Percentiles rank a stretch among this genome's conserved stretches.
Evolutionary conservation across 495 filamentous ascomycete genomes (phyloP).

Genomic region (Hypoxylon crocopeplum): DNA sequence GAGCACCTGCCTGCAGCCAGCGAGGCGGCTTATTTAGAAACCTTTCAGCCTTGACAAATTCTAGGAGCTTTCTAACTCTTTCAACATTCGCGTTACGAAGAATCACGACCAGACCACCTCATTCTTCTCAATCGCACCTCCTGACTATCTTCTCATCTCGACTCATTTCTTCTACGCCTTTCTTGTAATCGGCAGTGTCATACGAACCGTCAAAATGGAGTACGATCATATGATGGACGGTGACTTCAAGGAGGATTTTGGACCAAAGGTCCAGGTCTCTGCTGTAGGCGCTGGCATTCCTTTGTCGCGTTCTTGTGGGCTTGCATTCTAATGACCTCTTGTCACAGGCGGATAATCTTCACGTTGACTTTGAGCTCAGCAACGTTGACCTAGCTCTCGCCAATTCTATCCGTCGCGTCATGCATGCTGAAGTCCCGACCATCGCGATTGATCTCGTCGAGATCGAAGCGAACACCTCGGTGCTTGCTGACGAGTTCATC

Average conservation of each 20-base stretch:
- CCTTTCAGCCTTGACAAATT: conserved; percentile 43
- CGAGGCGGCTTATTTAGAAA: background rate
- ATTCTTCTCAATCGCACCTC: too few relatives aligned
- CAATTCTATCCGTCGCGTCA: conserved; percentile 89
- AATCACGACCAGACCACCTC: too few relatives aligned
- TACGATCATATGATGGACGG: conserved; percentile 71
- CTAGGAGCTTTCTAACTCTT: conserved; percentile 39
- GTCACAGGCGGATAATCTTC: conserved; percentile 67
- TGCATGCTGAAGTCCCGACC: conserved; percentile 94
- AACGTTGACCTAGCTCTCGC: conserved; percentile 87
- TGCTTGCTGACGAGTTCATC: conserved; percentile 94
- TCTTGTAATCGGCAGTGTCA: background rate
- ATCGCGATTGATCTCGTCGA: conserved; percentile 95
- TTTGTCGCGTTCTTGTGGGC: conserved; percentile 12
- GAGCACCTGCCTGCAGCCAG: too few relatives aligned
- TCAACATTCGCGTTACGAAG: background rate
- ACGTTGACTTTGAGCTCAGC: conserved; percentile 82
- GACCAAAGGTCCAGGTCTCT: conserved; percentile 74
- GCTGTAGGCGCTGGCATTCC: conserved; percentile 55
- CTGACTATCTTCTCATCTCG: conserved; percentile 17
- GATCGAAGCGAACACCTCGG: conserved; percentile 89
- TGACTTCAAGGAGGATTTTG: conserved; percentile 59
- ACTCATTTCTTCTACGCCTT: conserved; percentile 19
- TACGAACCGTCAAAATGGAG: conserved; percentile 57
- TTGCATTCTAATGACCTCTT: conserved; percentile 6